Evolutionary conservation across 768 basidiomycete species (phyloP).

Genomic region (Tricholoma sp.): DNA sequence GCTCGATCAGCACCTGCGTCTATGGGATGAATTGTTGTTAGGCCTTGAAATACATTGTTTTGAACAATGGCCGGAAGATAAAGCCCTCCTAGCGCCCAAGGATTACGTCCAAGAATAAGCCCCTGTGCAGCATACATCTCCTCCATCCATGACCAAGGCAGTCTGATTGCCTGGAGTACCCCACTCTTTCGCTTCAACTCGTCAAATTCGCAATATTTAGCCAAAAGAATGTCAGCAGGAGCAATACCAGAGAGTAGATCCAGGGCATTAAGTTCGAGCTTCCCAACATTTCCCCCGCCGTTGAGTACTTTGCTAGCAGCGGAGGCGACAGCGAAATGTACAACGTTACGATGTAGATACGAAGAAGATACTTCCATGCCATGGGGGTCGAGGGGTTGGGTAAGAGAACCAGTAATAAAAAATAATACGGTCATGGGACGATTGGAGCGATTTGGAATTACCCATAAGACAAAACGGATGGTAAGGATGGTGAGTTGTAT

Average conservation of each 20-base stretch:
- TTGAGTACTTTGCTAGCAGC: neutral
- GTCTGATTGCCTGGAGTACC: neutral
- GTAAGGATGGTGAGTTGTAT: neutral
- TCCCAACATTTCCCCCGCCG: neutral
- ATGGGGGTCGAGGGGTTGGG: neutral
- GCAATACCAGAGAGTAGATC: neutral
- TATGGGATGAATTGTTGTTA: neutral
- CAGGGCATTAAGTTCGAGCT: neutral
- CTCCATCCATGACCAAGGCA: neutral
- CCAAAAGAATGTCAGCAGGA: neutral
- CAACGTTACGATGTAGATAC: neutral
- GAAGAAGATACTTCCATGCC: neutral
- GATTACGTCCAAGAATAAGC: neutral
- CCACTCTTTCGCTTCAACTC: neutral
- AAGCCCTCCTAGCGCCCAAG: neutral
- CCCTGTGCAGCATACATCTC: neutral
- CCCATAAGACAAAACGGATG: neutral
- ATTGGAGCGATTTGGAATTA: neutral
- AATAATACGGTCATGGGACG: neutral
- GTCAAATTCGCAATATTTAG: neutral
- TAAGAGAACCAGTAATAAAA: neutral
- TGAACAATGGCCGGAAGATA: neutral
- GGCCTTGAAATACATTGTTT: neutral
- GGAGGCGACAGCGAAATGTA: neutral
- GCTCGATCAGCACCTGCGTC: neutral